Conservation (phyloP, 164 flowering plant species). For the Kalanchoe fedtschenkoi region DNA sequence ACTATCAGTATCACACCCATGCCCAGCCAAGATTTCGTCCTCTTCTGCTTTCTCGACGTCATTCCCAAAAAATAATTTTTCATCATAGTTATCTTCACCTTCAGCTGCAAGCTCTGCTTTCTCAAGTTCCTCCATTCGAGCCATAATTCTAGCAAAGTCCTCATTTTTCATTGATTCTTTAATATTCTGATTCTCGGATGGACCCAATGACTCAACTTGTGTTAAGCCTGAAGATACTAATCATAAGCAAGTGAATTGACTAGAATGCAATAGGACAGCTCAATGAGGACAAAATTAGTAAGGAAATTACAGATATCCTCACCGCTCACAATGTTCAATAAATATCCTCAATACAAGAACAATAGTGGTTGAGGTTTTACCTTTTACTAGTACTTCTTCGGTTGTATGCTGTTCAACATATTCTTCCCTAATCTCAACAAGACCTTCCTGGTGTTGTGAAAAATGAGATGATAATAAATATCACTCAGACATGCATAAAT, state of each 20-base stretch:
- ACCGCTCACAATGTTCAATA: neutral
- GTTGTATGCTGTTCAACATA: slow-evolving; percentile 40
- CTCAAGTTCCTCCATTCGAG: slow-evolving; percentile 73
- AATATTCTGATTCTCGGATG: slow-evolving; percentile 14
- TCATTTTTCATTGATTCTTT: slow-evolving; percentile 37
- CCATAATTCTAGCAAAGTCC: slow-evolving; percentile 50
- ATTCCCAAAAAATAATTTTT: slow-evolving; percentile 10
- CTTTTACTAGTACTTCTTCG: slow-evolving; percentile 19
- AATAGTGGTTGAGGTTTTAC: slow-evolving; percentile 9
- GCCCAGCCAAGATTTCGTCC: slow-evolving; percentile 37
- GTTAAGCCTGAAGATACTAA: slow-evolving; percentile 16
- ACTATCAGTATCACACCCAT: slow-evolving; percentile 22
- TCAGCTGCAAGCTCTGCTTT: slow-evolving; percentile 51
- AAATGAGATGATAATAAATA: no score
- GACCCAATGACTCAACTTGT: slow-evolving; percentile 13
- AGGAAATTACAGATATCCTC: neutral
- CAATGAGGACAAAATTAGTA: neutral
- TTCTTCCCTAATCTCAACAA: slow-evolving; percentile 90
- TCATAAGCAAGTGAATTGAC: neutral
- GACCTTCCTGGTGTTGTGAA: slow-evolving; percentile 55
- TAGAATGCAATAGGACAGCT: neutral
- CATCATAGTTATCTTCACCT: slow-evolving; percentile 18
- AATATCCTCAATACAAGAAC: neutral
- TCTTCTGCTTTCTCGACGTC: slow-evolving; percentile 22
- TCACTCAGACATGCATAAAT: neutral